phyloP scores from a whole-genome alignment of 129 eudicot genomes.

The Sambucus nigra region DNA sequence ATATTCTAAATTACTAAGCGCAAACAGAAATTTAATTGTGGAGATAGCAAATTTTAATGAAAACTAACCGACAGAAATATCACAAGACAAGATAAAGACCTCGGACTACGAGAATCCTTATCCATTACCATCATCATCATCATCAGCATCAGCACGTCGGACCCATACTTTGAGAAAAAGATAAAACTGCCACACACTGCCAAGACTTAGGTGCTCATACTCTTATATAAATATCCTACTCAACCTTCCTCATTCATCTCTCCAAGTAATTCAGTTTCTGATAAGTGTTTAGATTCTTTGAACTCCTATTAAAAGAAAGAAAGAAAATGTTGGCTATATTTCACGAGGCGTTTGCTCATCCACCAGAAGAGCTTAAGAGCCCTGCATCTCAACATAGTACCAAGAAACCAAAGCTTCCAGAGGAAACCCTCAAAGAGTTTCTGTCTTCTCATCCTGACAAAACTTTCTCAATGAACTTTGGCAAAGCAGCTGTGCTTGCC shows the following conservation, averaged over 20 bases:
- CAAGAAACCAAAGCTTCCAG: constrained; percentile 46
- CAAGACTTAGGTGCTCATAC: neutral
- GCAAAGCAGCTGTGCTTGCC: constrained; percentile 76
- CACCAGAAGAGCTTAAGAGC: constrained; percentile 85
- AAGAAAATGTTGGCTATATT: constrained; percentile 77
- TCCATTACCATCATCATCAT: constrained; percentile 17
- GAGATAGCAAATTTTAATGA: too few relatives aligned
- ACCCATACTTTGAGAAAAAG: neutral
- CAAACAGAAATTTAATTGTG: too few relatives aligned
- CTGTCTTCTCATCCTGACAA: constrained; percentile 44
- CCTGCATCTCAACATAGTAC: constrained; percentile 36
- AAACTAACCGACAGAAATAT: too few relatives aligned
- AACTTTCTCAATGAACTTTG: constrained; percentile 53
- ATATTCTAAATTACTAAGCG: too few relatives aligned
- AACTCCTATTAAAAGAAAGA: neutral
- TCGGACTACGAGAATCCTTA: constrained; percentile 33
- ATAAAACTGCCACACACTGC: constrained; percentile 12
- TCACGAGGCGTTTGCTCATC: constrained; percentile 78
- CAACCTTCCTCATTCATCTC: neutral
- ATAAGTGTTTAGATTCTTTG: too few relatives aligned
- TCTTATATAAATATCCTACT: constrained; percentile 11
- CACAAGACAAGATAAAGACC: constrained; percentile 12
- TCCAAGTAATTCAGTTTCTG: neutral
- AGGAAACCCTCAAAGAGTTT: constrained; percentile 55
- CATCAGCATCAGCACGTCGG: too few relatives aligned